These are phyloP conservation scores for Echria macrotheca DNA, from an alignment of 495 filamentous ascomycete species.

Conservation along the genomic window DNA sequence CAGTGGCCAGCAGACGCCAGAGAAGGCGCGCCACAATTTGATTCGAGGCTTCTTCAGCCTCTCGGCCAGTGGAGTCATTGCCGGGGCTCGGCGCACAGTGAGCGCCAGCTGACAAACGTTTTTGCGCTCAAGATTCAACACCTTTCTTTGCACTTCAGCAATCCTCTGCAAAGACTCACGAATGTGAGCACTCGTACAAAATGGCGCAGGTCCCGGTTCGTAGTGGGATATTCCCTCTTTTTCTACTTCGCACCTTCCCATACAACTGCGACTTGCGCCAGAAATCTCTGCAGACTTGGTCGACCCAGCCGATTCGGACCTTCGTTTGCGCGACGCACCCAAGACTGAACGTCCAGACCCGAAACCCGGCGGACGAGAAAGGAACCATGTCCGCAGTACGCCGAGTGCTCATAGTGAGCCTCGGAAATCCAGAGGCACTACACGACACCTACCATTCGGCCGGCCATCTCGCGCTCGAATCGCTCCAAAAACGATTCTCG, in stretches of 20 bases:
- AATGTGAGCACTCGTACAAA: no score
- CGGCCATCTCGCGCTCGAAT: slow-evolving; percentile 64
- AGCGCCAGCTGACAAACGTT: no score
- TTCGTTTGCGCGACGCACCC: no score
- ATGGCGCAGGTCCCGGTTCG: slow-evolving; percentile 6
- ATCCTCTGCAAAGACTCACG: no score
- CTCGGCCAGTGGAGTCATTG: slow-evolving; percentile 13
- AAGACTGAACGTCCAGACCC: not conserved
- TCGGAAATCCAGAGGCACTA: slow-evolving; percentile 50
- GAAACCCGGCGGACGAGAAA: not conserved
- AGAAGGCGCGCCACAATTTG: not conserved
- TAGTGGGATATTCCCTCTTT: slow-evolving; percentile 9
- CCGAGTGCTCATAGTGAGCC: slow-evolving; percentile 44
- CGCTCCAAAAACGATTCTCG: slow-evolving; percentile 42
- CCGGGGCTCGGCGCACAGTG: no score
- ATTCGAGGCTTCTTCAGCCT: not conserved
- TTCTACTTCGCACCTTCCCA: not conserved
- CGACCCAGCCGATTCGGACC: not conserved
- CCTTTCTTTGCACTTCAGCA: no score
- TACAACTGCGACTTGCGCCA: slow-evolving; percentile 13
- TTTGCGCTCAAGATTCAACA: no score
- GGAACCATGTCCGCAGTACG: slow-evolving; percentile 21
- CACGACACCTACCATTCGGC: slow-evolving; percentile 72
- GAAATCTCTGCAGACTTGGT: not conserved
- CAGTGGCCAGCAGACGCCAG: no score